phyloP scores from a whole-genome alignment of 2,329 filamentous ascomycete species.

The Hymenoscyphus repandus region DNA sequence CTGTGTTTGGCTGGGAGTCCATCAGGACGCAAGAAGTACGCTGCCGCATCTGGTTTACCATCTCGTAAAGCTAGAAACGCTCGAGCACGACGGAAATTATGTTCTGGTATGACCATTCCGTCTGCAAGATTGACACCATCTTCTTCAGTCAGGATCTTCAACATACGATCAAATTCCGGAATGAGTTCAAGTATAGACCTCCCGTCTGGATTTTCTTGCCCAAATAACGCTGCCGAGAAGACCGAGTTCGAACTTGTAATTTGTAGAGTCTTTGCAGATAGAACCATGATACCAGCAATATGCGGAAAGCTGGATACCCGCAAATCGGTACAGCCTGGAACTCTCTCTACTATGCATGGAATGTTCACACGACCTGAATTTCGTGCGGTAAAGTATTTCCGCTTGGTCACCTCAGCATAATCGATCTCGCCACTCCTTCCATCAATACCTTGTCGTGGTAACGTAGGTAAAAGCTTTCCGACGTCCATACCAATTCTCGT shows the following conservation, averaged over 20 bases:
- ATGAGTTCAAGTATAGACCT: slow-evolving; percentile 74
- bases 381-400: slow-evolving; percentile 79
- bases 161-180: slow-evolving; percentile 78
- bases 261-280: slow-evolving; percentile 70
- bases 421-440: slow-evolving; percentile 69
- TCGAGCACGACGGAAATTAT: slow-evolving; percentile 86
- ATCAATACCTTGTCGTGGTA: slow-evolving; percentile 71
- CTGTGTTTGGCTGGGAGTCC: slow-evolving; percentile 82
- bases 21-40: slow-evolving; percentile 76
- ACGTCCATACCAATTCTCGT: slow-evolving; percentile 67
- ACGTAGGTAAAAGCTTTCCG: slow-evolving; percentile 70
- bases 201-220: slow-evolving; percentile 78
- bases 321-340: slow-evolving; percentile 64
- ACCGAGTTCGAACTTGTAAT: slow-evolving; percentile 93
- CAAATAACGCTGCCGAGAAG: slow-evolving; percentile 89
- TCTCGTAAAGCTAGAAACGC: slow-evolving; percentile 80
- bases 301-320: slow-evolving; percentile 92
- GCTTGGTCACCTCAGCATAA: slow-evolving; percentile 65
- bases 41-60: slow-evolving; percentile 70
- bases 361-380: slow-evolving; percentile 75
- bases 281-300: slow-evolving; percentile 92
- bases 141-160: slow-evolving; percentile 77
- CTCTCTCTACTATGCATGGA: slow-evolving; percentile 74
- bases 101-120: slow-evolving; percentile 94
- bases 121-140: slow-evolving; percentile 80